Evolutionary conservation across 148 eudicot genomes (phyloP).

Genomic region (Camellia sinensis): DNA sequence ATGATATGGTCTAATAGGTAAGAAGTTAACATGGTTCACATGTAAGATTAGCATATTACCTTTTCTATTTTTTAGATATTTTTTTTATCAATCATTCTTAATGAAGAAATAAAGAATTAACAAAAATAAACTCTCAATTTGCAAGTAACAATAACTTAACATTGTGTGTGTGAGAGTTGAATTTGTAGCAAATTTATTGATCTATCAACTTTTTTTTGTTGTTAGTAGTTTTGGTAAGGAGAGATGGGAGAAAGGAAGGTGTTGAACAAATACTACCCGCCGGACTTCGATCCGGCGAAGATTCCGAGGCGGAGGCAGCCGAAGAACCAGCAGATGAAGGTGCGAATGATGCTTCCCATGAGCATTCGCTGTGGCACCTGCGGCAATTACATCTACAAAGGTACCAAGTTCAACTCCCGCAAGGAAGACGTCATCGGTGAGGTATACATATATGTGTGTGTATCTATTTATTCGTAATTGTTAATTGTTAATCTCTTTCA

Average conservation of each 20-base stretch:
- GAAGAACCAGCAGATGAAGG: slow-evolving; percentile 77
- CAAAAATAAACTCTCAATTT: too few relatives aligned
- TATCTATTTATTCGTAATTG: background rate
- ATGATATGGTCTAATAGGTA: too few relatives aligned
- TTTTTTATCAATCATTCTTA: too few relatives aligned
- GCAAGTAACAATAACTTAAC: too few relatives aligned
- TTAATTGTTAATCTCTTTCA: background rate
- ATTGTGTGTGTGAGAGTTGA: too few relatives aligned
- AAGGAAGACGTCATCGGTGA: slow-evolving; percentile 84
- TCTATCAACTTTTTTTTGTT: background rate
- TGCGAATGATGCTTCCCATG: slow-evolving; percentile 96
- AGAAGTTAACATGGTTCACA: too few relatives aligned
- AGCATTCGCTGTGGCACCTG: slow-evolving; percentile 77
- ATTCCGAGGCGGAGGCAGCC: slow-evolving; percentile 72
- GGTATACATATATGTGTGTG: slow-evolving; percentile 25
- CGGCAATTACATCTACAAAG: slow-evolving; percentile 86
- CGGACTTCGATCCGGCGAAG: slow-evolving; percentile 92
- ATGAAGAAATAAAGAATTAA: too few relatives aligned
- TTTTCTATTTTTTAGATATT: too few relatives aligned
- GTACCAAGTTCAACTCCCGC: slow-evolving; percentile 75
- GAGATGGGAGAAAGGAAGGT: slow-evolving; percentile 89
- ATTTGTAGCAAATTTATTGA: background rate
- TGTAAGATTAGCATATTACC: too few relatives aligned
- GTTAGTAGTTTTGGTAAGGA: background rate
- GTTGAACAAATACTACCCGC: slow-evolving; percentile 85